A percentile compares a stretch with the other conserved stretches of the same genome.
Evolutionary conservation across 2,329 filamentous ascomycete genomes (phyloP).

Genomic region (Nakataea oryzae): DNA sequence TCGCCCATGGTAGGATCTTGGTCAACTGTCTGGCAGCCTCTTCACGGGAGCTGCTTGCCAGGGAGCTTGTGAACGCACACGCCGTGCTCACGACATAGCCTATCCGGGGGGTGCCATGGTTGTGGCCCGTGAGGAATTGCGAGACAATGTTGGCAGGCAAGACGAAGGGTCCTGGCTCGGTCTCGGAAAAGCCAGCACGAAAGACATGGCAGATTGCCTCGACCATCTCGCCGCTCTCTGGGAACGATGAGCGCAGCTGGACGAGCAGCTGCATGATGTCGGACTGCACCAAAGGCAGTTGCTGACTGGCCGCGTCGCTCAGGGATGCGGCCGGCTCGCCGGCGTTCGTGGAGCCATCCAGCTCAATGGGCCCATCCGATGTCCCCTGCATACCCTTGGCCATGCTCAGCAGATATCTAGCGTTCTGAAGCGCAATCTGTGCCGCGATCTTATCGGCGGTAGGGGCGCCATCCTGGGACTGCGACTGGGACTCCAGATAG

Average conservation of each 20-base stretch:
- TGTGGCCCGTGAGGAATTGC: slow-evolving; percentile 51
- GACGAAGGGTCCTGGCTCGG: slow-evolving; percentile 65
- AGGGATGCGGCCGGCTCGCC: slow-evolving; percentile 1
- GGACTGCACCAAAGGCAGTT: slow-evolving; percentile 27
- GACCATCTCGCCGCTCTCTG: slow-evolving; percentile 53
- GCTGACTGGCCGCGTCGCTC: slow-evolving; percentile 6
- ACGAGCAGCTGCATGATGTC: slow-evolving; percentile 36
- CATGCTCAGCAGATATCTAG: slow-evolving; percentile 60
- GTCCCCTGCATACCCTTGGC: slow-evolving; percentile 63
- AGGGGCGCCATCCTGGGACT: slow-evolving; percentile 6
- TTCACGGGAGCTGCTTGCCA: slow-evolving; percentile 31
- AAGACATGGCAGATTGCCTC: slow-evolving; percentile 64
- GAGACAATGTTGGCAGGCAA: slow-evolving; percentile 57
- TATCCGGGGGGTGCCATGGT: slow-evolving; percentile 47
- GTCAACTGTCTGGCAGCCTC: slow-evolving; percentile 37
- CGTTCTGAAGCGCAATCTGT: slow-evolving; percentile 40
- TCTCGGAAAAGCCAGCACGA: slow-evolving; percentile 65
- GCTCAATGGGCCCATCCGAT: slow-evolving; percentile 54
- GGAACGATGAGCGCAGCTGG: slow-evolving; percentile 41
- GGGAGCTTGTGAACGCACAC: slow-evolving; percentile 56
- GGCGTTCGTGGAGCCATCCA: slow-evolving; percentile 34
- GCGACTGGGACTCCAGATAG: slow-evolving; percentile 9
- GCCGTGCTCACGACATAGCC: slow-evolving; percentile 62
- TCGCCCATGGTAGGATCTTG: slow-evolving; percentile 49
- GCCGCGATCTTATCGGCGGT: slow-evolving; percentile 31